Conservation (phyloP, 106 monocot species). For the Dioscorea dumetorum region DNA sequence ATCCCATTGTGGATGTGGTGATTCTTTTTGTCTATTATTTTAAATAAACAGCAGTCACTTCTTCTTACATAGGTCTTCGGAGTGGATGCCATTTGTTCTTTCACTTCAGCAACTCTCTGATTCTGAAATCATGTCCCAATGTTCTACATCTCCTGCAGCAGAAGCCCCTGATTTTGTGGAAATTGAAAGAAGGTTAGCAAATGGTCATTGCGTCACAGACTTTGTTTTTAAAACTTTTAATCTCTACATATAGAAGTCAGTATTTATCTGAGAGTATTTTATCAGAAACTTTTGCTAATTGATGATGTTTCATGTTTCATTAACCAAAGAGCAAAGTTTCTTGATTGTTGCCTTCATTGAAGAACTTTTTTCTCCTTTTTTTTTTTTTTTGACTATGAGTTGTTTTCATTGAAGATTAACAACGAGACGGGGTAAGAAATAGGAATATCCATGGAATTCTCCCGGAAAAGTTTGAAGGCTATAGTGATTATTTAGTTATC, state of each 20-base stretch:
- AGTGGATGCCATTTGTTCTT: slow-evolving; percentile 27
- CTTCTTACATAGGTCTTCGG: slow-evolving; percentile 25
- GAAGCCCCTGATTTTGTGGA: slow-evolving; percentile 66
- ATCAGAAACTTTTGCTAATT: neutral
- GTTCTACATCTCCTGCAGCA: slow-evolving; percentile 67
- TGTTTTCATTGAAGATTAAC: too few relatives aligned
- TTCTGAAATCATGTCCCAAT: slow-evolving; percentile 36
- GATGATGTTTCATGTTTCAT: neutral
- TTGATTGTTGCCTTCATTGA: too few relatives aligned
- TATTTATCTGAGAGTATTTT: neutral
- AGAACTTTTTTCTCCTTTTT: too few relatives aligned
- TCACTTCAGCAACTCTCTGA: slow-evolving; percentile 43
- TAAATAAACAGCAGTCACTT: neutral
- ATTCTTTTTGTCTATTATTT: neutral
- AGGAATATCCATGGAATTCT: neutral
- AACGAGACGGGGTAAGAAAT: too few relatives aligned
- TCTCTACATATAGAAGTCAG: neutral
- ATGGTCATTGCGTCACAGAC: neutral
- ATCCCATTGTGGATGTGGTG: too few relatives aligned
- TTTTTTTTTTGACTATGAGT: too few relatives aligned
- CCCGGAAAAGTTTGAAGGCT: neutral
- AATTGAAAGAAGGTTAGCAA: slow-evolving; percentile 48
- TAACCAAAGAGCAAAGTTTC: too few relatives aligned
- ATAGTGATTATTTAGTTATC: neutral
- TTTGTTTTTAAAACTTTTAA: neutral